Evolutionary conservation across 768 basidiomycete genomes (phyloP).

Genomic region (Calocybe indica): DNA sequence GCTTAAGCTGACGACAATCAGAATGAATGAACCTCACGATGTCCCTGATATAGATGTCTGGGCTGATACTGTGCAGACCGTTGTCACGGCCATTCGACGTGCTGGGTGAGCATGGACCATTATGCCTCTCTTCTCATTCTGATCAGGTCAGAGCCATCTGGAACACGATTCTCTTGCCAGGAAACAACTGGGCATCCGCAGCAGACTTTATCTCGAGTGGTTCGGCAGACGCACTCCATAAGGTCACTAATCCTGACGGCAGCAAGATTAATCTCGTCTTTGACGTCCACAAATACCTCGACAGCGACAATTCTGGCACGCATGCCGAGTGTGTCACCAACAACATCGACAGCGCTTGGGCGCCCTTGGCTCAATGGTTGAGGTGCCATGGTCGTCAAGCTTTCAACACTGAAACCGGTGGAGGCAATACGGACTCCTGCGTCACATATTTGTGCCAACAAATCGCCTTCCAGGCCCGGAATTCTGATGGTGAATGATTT

Average conservation of each 20-base stretch:
- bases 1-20: neutral
- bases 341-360: constrained; percentile 35
- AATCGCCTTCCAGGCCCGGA: constrained; percentile 4
- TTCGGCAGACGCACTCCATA: constrained; percentile 37
- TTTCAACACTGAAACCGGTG: constrained; percentile 44
- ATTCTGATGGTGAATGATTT: neutral
- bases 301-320: constrained; percentile 42
- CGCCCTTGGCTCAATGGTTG: constrained; percentile 33
- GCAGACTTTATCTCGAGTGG: constrained; percentile 26
- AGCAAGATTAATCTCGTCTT: constrained; percentile 40
- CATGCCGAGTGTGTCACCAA: constrained; percentile 28
- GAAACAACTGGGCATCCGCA: constrained; percentile 27
- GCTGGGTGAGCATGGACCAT: constrained; percentile 27
- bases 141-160: too few relatives aligned
- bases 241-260: constrained; percentile 36
- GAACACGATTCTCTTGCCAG: constrained; percentile 12
- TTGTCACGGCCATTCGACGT: constrained; percentile 53
- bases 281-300: constrained; percentile 61
- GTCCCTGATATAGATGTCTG: constrained; percentile 35
- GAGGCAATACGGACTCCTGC: constrained; percentile 44
- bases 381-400: constrained; percentile 30
- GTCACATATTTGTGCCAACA: constrained; percentile 18
- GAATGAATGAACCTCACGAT: constrained; percentile 63
- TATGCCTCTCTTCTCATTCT: too few relatives aligned
- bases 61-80: constrained; percentile 45